Evolutionary conservation across 164 flowering plant species (phyloP).

Genomic region (Vitis rotundifolia): DNA sequence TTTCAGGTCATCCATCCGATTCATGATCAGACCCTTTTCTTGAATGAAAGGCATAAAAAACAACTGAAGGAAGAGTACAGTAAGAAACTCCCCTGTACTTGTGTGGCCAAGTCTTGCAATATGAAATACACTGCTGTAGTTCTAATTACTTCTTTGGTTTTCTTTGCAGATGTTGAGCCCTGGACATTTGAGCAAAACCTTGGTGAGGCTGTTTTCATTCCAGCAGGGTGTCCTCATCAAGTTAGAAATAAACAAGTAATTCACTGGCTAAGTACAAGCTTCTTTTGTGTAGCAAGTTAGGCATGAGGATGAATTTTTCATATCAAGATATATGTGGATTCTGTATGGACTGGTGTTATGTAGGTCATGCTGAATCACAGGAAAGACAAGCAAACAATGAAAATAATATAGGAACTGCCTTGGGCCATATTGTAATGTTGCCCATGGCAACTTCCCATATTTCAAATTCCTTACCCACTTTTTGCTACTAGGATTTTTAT

Average conservation of each 20-base stretch:
- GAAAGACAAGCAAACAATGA: too few relatives aligned
- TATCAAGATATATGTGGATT: too few relatives aligned
- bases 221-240: constrained; percentile 22
- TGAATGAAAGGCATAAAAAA: constrained; percentile 37
- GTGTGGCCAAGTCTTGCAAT: neutral
- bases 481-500: too few relatives aligned
- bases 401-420: too few relatives aligned
- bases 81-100: constrained; percentile 8
- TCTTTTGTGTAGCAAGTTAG: too few relatives aligned
- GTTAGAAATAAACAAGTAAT: constrained; percentile 12
- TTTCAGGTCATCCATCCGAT: constrained; percentile 49
- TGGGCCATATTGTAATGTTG: too few relatives aligned
- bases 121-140: neutral
- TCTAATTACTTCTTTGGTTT: neutral
- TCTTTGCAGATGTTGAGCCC: constrained; percentile 11
- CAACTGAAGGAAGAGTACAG: constrained; percentile 55
- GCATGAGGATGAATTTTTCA: too few relatives aligned
- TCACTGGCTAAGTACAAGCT: too few relatives aligned
- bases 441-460: too few relatives aligned
- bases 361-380: too few relatives aligned
- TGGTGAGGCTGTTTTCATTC: constrained; percentile 21
- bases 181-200: constrained; percentile 17
- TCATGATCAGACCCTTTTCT: constrained; percentile 49
- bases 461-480: too few relatives aligned
- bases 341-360: too few relatives aligned